Evolutionary conservation across 2,329 filamentous ascomycete genomes (phyloP).

Genomic region (Elsinoe ampelina): DNA sequence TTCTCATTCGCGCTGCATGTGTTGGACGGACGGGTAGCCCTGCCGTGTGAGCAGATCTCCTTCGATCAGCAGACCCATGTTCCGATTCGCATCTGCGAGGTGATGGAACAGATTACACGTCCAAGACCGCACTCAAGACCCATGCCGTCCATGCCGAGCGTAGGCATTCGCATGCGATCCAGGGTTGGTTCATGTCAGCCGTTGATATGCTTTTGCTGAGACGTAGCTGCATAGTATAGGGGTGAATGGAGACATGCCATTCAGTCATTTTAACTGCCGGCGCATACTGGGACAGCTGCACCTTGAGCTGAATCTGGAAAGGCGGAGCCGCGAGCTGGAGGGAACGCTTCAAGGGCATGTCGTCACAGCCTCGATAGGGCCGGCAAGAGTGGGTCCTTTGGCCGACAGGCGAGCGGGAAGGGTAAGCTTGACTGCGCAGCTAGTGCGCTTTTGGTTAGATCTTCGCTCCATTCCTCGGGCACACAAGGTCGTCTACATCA

Average conservation of each 20-base stretch:
- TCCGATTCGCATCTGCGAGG: not conserved
- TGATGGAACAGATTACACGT: constrained; percentile 6
- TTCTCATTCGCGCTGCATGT: not conserved
- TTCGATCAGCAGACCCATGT: constrained; percentile 11
- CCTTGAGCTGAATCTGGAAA: not conserved
- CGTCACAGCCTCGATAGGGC: constrained; percentile 12
- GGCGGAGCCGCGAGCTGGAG: constrained; percentile 7
- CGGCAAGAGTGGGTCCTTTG: not conserved
- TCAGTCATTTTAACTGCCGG: not conserved
- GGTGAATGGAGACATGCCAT: not conserved
- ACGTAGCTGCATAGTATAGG: not conserved
- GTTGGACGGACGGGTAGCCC: not conserved
- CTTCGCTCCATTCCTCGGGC: not conserved
- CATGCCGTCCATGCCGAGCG: constrained; percentile 8
- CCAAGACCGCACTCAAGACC: not conserved
- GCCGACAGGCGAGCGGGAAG: not conserved
- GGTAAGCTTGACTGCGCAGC: constrained; percentile 2
- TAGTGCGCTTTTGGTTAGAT: not conserved
- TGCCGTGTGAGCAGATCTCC: not conserved
- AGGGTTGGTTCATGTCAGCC: not conserved
- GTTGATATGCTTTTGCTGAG: not conserved
- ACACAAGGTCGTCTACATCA: constrained; percentile 8
- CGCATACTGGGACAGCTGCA: not conserved
- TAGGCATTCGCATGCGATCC: not conserved
- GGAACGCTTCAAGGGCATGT: constrained; percentile 11